These are phyloP conservation scores for Quercus mongolica DNA, from an alignment of 306 rosid genomes.

Conservation along the genomic window DNA sequence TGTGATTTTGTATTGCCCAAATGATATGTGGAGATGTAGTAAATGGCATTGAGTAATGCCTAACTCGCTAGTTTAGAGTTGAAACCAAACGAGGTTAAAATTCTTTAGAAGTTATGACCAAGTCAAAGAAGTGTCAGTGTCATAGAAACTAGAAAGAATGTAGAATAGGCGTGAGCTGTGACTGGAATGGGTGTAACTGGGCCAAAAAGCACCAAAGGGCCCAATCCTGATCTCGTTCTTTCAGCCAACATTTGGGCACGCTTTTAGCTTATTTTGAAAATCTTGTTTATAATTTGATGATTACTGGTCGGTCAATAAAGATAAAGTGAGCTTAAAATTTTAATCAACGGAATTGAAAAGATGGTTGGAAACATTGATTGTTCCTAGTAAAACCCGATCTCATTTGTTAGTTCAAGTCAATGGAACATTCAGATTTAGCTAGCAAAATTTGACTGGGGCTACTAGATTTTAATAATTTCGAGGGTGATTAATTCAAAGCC, in stretches of 20 bases:
- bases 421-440: background rate
- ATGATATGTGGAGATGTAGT: too few relatives aligned
- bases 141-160: too few relatives aligned
- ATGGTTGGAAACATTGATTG: background rate
- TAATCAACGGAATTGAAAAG: background rate
- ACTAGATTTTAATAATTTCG: background rate
- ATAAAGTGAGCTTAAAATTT: background rate
- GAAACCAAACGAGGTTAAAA: too few relatives aligned
- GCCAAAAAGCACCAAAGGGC: too few relatives aligned
- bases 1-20: too few relatives aligned
- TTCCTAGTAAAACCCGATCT: background rate
- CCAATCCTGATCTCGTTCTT: background rate
- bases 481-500: background rate
- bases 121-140: too few relatives aligned
- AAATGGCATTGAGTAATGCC: too few relatives aligned
- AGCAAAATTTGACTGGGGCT: background rate
- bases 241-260: background rate
- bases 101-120: too few relatives aligned
- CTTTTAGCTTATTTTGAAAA: background rate
- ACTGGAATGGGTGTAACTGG: too few relatives aligned
- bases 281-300: background rate
- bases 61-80: too few relatives aligned
- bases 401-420: background rate
- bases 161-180: too few relatives aligned
- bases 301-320: background rate